Evolutionary conservation across 768 basidiomycete species (phyloP), one percentile per base, ranked within the genome.

Genomic region (Rossbeevera mucosa): DNA sequence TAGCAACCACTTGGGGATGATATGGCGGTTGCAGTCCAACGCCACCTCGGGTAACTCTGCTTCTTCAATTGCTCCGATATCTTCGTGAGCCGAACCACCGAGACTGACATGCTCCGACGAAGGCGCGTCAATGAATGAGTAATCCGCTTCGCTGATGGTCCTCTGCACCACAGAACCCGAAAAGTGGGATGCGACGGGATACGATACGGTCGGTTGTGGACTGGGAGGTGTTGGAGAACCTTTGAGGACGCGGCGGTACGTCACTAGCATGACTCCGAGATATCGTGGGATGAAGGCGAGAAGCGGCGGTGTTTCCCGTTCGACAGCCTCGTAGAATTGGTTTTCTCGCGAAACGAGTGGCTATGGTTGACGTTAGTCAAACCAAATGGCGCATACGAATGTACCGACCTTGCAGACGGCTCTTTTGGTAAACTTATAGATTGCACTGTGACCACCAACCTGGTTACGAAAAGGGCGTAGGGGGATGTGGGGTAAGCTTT

Each of bases 181-280:
- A 44, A 60, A 52, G 53, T 58, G 42, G 33, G 67, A 53, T 50
- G 58, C 46, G 16, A 60, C 55, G 9, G 61, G 62, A 29, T 52
- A 46, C 20, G 56, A 42, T 36, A 55, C 1, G 36, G 61, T 21
- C 36, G 50, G 47, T 33, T 61, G 54, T n/a, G 53, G 51, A 26
- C 13, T 63, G 22, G 65, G 54, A 48, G 61, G 59, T 9, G 67
- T 58, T 26, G 58, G 56, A 28, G 59, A 61, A 12, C 68, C 62
- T 61, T 77, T 83, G 13, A 79, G 72, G 36, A 92, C 88, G 13
- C 87, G 81, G 22, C 96, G 84, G 65, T 98, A 98, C 48, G 88
- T 95, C 61, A 99, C 95, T 38, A 98, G 80, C 93, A 99, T 96
- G 50, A 99, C 96, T 21, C 96, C 96, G 14, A 99, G 78, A 70